A percentile compares a stretch with the other conserved stretches of the same genome.
These are phyloP conservation scores for Coemansia sp. DNA, from an alignment of 192 early-diverging fungal species.

Conservation along the genomic window DNA sequence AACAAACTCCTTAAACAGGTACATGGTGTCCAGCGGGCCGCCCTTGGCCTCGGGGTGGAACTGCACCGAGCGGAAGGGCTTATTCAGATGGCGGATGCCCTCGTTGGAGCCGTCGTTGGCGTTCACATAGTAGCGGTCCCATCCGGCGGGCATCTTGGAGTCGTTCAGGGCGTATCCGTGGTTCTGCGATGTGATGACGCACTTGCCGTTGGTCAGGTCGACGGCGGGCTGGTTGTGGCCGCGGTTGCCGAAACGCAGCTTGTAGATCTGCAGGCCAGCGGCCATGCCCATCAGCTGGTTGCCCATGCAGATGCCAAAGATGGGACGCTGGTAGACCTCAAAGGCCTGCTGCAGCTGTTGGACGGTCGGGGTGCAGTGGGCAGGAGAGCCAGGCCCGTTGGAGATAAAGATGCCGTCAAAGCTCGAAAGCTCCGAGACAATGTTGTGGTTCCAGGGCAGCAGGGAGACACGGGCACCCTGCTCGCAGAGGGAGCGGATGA, in stretches of 20 bases:
- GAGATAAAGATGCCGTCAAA: slow-evolving; percentile 91
- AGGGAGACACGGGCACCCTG: slow-evolving; percentile 83
- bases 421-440: slow-evolving; percentile 54
- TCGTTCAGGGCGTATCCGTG: slow-evolving; percentile 86
- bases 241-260: slow-evolving; percentile 92
- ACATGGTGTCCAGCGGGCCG: slow-evolving; percentile 89
- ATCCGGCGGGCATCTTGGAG: slow-evolving; percentile 59
- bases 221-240: slow-evolving; percentile 94
- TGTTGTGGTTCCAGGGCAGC: slow-evolving; percentile 82
- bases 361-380: slow-evolving; percentile 62
- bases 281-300: slow-evolving; percentile 89
- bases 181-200: slow-evolving; percentile 95
- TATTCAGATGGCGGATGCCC: slow-evolving; percentile 72
- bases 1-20: slow-evolving; percentile 82
- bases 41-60: slow-evolving; percentile 97
- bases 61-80: slow-evolving; percentile 82
- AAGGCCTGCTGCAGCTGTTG: slow-evolving; percentile 63
- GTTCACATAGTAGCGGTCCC: slow-evolving; percentile 87
- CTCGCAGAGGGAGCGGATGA: slow-evolving; percentile 73
- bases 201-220: slow-evolving; percentile 69
- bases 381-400: slow-evolving; percentile 89
- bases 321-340: slow-evolving; percentile 62
- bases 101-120: slow-evolving; percentile 96
- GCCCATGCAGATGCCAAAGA: slow-evolving; percentile 98
- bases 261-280: slow-evolving; percentile 80